Base-by-base conservation (phyloP, 768 basidiomycete genomes). In the Cystofilobasidium bisporidii region DNA sequence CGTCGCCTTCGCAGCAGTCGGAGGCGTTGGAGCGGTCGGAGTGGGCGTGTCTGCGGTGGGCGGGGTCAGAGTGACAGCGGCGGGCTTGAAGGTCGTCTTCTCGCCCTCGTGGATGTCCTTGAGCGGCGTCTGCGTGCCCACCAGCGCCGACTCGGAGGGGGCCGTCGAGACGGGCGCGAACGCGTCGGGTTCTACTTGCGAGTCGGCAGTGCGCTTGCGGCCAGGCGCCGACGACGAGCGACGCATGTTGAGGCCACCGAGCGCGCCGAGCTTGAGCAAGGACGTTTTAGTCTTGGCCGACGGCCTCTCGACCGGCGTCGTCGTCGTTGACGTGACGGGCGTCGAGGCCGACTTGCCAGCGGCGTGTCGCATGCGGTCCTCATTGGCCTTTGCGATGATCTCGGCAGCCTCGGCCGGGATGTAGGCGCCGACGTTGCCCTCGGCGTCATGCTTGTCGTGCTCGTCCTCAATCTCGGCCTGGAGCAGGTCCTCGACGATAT, bases 401-500 rank as follows among this genome's bases (percentile, higher is more conserved):
- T 45, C 59, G 22, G 20, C 32, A 14, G 65, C 65, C 50, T 67
- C 65, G 28, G 48, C 48, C 20, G 65, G 65, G 17, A 67, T 59
- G 41, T 38, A 67, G 20, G 65, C 65, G 12, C 47, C 40, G 32
- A 62, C 41, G 41, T 67, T 26, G 32, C 65, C 65, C 17, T 45
- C 47, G n/a, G 59, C 61, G 60, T 67, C 65, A 17, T 67, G 65
- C 40, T 67, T 58, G 28, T 67, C 65, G 53, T 67, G 91, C 78
- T 92, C 91, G 73, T 92, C 89, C 69, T 88, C 89, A 62, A 93
- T 91, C 73, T 92, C 91, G 78, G 92, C 89, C 18, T 91, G 91
- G 64, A 93, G 92, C 15, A 93, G 81, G 74, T 92, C 91, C 83
- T 94, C 91, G 14, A 94, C 80, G 12, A 94, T 88, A 71, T 94